These are phyloP conservation scores for Babesia bovis DNA, from an alignment of 169 alveolate genomes.

Conservation along the genomic window DNA sequence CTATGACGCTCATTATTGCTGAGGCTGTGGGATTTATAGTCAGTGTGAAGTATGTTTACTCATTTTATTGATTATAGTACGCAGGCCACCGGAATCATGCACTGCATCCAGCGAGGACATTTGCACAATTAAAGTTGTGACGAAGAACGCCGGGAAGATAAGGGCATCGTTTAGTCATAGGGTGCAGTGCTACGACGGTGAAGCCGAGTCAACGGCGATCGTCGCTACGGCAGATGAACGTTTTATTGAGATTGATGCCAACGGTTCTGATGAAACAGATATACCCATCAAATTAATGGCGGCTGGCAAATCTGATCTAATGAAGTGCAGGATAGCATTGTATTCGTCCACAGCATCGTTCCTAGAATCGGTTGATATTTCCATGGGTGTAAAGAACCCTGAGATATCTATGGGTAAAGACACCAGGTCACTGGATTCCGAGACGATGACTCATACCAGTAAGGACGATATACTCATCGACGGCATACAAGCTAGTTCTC, in stretches of 20 bases:
- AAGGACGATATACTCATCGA: neutral
- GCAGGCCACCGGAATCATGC: constrained; percentile 39
- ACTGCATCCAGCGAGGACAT: neutral
- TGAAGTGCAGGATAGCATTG: constrained; percentile 17
- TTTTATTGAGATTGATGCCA: constrained; percentile 8
- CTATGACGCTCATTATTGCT: constrained; percentile 47
- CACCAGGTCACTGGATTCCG: neutral
- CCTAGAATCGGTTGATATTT: constrained; percentile 1
- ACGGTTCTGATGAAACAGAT: neutral
- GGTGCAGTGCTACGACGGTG: constrained; percentile 21
- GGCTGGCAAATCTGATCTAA: neutral
- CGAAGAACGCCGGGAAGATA: constrained; percentile 47
- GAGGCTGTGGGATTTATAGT: constrained; percentile 56
- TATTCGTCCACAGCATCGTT: constrained; percentile 4
- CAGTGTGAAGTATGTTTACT: constrained; percentile 37
- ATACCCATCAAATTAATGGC: constrained; percentile 29
- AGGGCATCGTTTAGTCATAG: constrained; percentile 32
- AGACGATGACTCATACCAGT: neutral
- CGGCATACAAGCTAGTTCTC: neutral
- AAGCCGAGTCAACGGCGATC: neutral
- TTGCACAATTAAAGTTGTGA: constrained; percentile 20
- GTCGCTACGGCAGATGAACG: constrained; percentile 18
- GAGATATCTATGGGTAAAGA: neutral
- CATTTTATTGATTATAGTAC: neutral
- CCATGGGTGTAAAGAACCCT: neutral